A percentile compares a stretch with the other conserved stretches of the same genome.
phyloP scores from a whole-genome alignment of 2,329 filamentous ascomycete species.

The Calonectria montana region DNA sequence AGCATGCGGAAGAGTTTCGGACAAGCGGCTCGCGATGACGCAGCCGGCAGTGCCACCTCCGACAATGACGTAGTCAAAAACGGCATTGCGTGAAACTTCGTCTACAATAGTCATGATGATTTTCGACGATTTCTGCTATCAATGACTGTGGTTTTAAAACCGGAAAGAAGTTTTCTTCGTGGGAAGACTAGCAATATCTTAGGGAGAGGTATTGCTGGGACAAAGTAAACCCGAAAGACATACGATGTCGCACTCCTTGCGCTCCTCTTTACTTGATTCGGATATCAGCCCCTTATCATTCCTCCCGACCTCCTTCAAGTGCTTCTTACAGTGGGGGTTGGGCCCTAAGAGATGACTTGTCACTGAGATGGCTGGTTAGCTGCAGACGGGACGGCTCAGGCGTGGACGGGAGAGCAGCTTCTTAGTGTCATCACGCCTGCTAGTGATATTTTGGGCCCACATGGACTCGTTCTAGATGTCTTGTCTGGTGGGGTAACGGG shows the following conservation, averaged over 20 bases:
- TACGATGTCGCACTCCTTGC: too few relatives aligned
- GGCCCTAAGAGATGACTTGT: background rate
- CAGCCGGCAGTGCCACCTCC: slow-evolving; percentile 14
- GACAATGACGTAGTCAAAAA: slow-evolving; percentile 7
- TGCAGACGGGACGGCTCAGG: background rate
- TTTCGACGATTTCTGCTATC: background rate
- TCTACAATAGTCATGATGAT: background rate
- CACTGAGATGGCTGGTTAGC: background rate
- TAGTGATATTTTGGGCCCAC: background rate
- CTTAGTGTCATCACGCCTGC: background rate
- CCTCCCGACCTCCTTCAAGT: background rate
- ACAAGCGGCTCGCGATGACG: slow-evolving; percentile 3
- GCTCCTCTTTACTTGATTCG: background rate
- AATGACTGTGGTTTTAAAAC: background rate
- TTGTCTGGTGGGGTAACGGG: background rate
- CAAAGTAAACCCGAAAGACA: too few relatives aligned
- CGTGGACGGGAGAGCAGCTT: background rate
- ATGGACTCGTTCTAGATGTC: background rate
- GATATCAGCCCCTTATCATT: too few relatives aligned
- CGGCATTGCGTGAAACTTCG: background rate
- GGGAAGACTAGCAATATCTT: background rate
- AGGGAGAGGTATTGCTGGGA: background rate
- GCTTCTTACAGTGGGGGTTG: background rate
- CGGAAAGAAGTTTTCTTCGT: background rate
- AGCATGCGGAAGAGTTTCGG: slow-evolving; percentile 26